Conservation (phyloP, 2,329 filamentous ascomycete genomes). For the Fusarium incarnatum region DNA sequence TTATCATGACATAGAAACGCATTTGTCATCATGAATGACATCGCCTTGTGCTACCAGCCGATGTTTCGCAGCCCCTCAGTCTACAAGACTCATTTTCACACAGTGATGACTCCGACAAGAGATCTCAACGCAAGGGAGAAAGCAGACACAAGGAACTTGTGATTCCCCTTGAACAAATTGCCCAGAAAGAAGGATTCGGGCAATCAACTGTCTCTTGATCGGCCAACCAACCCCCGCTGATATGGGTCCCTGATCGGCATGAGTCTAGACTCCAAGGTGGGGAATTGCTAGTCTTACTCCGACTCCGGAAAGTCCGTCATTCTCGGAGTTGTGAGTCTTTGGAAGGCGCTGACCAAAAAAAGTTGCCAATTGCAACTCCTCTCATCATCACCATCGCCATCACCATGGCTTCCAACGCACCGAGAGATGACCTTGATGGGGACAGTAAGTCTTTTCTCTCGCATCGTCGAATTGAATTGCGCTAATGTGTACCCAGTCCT, state of each 20-base stretch:
- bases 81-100: not conserved
- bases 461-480: not conserved
- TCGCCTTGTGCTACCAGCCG: not conserved
- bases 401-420: not conserved
- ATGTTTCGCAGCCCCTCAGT: not conserved
- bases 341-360: conserved; percentile 6
- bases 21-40: not conserved
- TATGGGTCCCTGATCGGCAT: not conserved
- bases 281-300: conserved; percentile 14
- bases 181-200: too few species aligned
- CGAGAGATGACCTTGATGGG: conserved; percentile 20
- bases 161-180: not conserved
- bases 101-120: too few species aligned
- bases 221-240: not conserved
- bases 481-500: conserved; percentile 23
- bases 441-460: conserved; percentile 15
- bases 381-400: not conserved
- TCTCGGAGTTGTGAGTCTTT: not conserved
- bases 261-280: conserved; percentile 8
- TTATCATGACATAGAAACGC: not conserved
- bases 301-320: conserved; percentile 28
- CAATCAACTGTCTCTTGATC: not conserved
- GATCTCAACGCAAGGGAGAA: not conserved
- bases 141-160: not conserved
- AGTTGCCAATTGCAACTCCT: not conserved